Conservation (phyloP, 2,329 filamentous ascomycete genomes). For the Westerdykella ornata region DNA sequence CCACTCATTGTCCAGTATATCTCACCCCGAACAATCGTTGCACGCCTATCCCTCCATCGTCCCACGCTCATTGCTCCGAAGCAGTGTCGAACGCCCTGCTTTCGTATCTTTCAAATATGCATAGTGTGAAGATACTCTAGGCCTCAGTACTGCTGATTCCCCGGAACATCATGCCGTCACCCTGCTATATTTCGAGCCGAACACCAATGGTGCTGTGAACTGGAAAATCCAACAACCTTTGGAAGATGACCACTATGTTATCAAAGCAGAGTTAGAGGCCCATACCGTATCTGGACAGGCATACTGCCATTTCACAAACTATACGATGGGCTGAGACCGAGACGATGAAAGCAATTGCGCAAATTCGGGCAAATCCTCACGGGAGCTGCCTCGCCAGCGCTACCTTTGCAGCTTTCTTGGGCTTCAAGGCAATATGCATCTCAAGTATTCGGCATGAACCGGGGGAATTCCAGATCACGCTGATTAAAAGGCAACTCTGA, state of each 20-base stretch:
- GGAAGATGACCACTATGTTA: constrained; percentile 14
- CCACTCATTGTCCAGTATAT: no score
- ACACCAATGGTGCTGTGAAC: constrained; percentile 36
- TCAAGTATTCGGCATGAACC: no score
- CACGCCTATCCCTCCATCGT: no score
- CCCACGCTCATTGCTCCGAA: no score
- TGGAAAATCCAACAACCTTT: constrained; percentile 35
- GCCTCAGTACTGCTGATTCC: no score
- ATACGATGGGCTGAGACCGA: constrained; percentile 14
- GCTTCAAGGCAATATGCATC: no score
- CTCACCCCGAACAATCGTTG: no score
- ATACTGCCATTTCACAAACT: constrained; percentile 7
- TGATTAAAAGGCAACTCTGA: no score
- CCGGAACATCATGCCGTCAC: constrained; percentile 33
- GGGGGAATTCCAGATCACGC: no score
- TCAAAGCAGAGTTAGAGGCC: constrained; percentile 9
- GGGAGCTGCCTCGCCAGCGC: constrained; percentile 16
- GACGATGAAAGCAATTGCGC: constrained; percentile 17
- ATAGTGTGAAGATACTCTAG: no score
- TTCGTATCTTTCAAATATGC: no score
- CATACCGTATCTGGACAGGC: constrained; percentile 6
- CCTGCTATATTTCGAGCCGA: constrained; percentile 36
- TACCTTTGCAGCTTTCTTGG: constrained; percentile 4
- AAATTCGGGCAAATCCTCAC: constrained; percentile 15
- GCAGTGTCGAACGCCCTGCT: no score